Conservation (phyloP, 768 basidiomycete genomes). For the Exsudoporus frostii region DNA sequence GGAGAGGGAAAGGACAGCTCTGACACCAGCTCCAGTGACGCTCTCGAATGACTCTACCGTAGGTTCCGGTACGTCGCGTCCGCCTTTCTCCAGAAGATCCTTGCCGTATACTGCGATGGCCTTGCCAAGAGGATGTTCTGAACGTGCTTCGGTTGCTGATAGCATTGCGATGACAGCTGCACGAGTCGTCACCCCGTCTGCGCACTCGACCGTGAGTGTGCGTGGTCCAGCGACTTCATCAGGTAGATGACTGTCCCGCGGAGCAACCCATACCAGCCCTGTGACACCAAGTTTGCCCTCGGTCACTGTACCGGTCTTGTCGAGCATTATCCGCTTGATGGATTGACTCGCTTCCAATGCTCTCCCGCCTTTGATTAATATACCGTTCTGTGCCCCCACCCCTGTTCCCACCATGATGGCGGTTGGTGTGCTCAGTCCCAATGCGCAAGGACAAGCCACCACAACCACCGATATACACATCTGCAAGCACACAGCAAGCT, state of each 20-base stretch:
- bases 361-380: slow-evolving; percentile 95
- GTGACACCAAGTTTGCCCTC: slow-evolving; percentile 88
- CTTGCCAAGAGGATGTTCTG: slow-evolving; percentile 95
- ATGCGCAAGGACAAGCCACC: slow-evolving; percentile 96
- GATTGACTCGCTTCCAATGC: slow-evolving; percentile 88
- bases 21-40: slow-evolving; percentile 85
- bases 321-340: slow-evolving; percentile 80
- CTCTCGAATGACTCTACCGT: slow-evolving; percentile 77
- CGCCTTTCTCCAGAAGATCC: slow-evolving; percentile 46
- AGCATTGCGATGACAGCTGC: slow-evolving; percentile 75
- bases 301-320: slow-evolving; percentile 98
- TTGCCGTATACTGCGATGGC: slow-evolving; percentile 85
- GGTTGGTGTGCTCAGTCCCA: slow-evolving; percentile 94
- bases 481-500: slow-evolving; percentile 88
- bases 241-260: slow-evolving; percentile 21
- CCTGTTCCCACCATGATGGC: slow-evolving; percentile 99
- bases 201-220: slow-evolving; percentile 34
- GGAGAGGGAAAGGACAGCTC: slow-evolving; percentile 57
- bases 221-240: slow-evolving; percentile 11
- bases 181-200: slow-evolving; percentile 60
- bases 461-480: slow-evolving; percentile 98
- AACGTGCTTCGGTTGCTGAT: slow-evolving; percentile 81
- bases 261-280: slow-evolving; percentile 70
- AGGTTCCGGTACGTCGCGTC: slow-evolving; percentile 46
- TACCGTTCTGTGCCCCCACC: slow-evolving; percentile 94